These are phyloP conservation scores for Eucalyptus paniculata DNA, from an alignment of 345 rosid species.

Conservation along the genomic window DNA sequence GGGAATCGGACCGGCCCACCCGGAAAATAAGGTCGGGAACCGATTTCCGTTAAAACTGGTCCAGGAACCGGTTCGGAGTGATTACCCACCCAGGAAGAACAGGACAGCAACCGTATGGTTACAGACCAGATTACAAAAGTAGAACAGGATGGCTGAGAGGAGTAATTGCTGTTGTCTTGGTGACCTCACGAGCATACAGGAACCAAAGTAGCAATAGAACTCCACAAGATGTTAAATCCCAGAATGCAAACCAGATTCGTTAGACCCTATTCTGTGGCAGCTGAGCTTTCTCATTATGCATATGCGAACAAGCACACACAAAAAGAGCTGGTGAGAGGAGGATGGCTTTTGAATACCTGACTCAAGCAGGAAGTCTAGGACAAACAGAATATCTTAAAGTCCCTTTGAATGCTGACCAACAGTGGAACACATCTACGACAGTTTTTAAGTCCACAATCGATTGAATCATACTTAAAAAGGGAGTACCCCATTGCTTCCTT, in stretches of 20 bases:
- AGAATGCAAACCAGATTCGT: neutral
- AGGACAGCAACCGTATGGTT: too few species aligned
- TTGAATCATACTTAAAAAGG: neutral
- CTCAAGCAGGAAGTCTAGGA: neutral
- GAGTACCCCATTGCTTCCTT: neutral
- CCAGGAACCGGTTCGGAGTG: fast-evolving
- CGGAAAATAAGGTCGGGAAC: too few species aligned
- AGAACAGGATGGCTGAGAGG: too few species aligned
- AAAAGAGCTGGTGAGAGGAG: neutral
- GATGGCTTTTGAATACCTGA: neutral
- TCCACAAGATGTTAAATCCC: neutral
- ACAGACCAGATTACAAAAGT: too few species aligned
- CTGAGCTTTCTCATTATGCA: neutral
- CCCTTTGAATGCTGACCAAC: neutral
- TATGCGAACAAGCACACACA: neutral
- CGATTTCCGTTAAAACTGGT: fast-evolving
- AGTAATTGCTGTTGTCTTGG: neutral
- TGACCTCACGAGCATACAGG: neutral
- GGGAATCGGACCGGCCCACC: too few species aligned
- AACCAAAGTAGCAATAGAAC: neutral
- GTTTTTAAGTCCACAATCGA: neutral
- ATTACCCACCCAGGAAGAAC: too few species aligned
- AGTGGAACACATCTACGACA: neutral
- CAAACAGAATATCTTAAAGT: neutral
- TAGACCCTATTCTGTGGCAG: neutral